A percentile compares a stretch with the other conserved stretches of the same genome.
phyloP scores from a whole-genome alignment of 345 rosid species.

The Cardamine chenopodiifolia region DNA sequence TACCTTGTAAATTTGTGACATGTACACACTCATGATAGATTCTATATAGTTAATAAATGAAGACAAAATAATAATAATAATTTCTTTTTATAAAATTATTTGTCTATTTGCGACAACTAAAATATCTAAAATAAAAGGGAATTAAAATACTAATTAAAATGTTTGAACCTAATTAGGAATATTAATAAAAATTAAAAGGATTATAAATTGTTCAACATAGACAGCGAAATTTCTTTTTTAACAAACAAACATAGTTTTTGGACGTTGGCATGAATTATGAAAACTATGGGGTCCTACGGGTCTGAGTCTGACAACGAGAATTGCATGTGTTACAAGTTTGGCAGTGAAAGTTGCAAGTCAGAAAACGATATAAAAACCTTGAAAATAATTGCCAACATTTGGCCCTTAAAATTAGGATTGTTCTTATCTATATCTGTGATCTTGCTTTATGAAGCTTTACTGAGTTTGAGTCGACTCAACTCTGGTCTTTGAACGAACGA shows the following conservation, averaged over 20 bases:
- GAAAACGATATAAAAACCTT: background rate
- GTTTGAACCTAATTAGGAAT: background rate
- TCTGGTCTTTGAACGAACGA: background rate
- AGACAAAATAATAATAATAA: no score
- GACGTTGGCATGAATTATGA: background rate
- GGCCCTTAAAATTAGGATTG: background rate
- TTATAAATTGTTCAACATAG: background rate
- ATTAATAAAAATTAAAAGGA: background rate
- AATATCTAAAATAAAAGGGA: no score
- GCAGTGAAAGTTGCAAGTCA: background rate
- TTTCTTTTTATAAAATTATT: no score
- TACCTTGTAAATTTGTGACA: background rate
- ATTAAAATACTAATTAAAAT: no score
- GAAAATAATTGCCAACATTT: background rate
- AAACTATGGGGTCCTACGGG: background rate
- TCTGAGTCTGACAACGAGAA: background rate
- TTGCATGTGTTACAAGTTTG: background rate
- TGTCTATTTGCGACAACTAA: no score
- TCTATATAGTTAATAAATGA: background rate
- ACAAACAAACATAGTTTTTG: background rate
- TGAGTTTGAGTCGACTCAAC: background rate
- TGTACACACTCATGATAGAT: background rate
- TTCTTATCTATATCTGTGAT: background rate
- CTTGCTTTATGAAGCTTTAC: background rate
- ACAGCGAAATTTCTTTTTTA: background rate